Percentiles rank a stretch among this genome's conserved stretches.
Evolutionary conservation across 2,329 filamentous ascomycete species (phyloP).

Genomic region (Leptographium wingfieldii): DNA sequence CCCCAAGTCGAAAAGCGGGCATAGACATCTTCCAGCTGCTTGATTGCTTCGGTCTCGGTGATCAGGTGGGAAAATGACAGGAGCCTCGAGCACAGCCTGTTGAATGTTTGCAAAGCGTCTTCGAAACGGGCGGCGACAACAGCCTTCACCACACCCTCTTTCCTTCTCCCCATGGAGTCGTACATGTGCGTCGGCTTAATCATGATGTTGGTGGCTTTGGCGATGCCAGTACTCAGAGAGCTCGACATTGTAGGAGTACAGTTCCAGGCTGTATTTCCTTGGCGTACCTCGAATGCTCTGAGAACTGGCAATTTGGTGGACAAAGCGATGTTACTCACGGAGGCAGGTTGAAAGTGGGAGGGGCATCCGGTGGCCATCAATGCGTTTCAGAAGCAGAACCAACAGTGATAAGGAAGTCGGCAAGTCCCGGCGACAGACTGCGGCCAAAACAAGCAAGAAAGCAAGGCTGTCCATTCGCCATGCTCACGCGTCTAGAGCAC

Average conservation of each 20-base stretch:
- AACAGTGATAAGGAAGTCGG: not conserved
- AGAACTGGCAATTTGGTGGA: not conserved
- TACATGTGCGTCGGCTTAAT: constrained; percentile 11
- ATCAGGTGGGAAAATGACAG: constrained; percentile 3
- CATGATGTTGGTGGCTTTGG: not conserved
- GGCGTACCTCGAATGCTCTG: not conserved
- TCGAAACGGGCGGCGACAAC: constrained; percentile 10
- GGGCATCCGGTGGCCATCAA: not conserved
- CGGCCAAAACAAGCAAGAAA: not conserved
- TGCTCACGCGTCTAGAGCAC: not conserved
- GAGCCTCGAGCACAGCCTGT: constrained; percentile 7
- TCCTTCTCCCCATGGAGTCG: constrained; percentile 6
- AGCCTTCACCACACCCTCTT: constrained; percentile 5
- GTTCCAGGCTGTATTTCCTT: not conserved
- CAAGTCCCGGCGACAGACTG: not conserved
- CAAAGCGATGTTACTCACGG: not conserved
- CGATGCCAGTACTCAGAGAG: not conserved
- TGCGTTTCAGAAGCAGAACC: not conserved
- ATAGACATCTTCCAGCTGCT: constrained; percentile 7
- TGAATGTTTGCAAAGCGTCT: constrained; percentile 7
- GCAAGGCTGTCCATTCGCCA: not conserved
- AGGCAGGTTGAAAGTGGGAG: not conserved
- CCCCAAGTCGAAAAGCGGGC: constrained; percentile 9
- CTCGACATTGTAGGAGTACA: not conserved
- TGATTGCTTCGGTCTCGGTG: constrained; percentile 1